phyloP scores from a whole-genome alignment of 2,329 filamentous ascomycete species.

The Orbilia quercus region DNA sequence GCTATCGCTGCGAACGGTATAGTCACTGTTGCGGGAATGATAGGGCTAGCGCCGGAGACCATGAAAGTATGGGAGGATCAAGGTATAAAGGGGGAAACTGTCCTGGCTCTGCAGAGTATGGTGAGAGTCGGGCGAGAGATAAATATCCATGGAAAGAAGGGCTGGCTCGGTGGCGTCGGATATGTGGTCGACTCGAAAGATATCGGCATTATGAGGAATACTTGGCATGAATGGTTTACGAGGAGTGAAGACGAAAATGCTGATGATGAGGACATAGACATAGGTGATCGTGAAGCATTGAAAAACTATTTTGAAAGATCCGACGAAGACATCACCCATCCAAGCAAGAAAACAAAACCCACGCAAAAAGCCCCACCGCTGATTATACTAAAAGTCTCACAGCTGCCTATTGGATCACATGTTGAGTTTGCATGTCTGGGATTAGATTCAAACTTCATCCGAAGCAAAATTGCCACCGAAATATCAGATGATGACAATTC shows the following conservation, averaged over 20 bases:
- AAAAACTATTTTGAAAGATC: slow-evolving; percentile 59
- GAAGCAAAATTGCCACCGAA: slow-evolving; percentile 6
- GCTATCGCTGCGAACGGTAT: slow-evolving; percentile 70
- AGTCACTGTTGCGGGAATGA: slow-evolving; percentile 86
- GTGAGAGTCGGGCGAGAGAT: slow-evolving; percentile 82
- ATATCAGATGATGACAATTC: slow-evolving; percentile 11
- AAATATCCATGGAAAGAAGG: slow-evolving; percentile 69
- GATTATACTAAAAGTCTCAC: slow-evolving; percentile 79
- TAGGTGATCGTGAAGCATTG: slow-evolving; percentile 61
- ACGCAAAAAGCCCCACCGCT: slow-evolving; percentile 70
- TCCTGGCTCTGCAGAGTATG: slow-evolving; percentile 86
- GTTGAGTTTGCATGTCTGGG: slow-evolving; percentile 76
- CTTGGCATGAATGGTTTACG: slow-evolving; percentile 59
- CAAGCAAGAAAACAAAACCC: slow-evolving; percentile 54
- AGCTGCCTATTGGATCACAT: slow-evolving; percentile 76
- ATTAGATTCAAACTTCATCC: slow-evolving; percentile 55
- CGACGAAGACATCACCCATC: slow-evolving; percentile 58
- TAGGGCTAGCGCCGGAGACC: slow-evolving; percentile 81
- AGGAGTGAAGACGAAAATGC: slow-evolving; percentile 61
- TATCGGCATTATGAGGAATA: slow-evolving; percentile 55
- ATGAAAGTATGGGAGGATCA: slow-evolving; percentile 70
- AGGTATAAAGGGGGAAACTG: slow-evolving; percentile 70
- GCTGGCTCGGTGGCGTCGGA: slow-evolving; percentile 80
- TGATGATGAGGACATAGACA: slow-evolving; percentile 62
- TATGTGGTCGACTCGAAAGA: slow-evolving; percentile 65